Conservation (phyloP, 148 eudicot species). For the Arbutus unedo region DNA sequence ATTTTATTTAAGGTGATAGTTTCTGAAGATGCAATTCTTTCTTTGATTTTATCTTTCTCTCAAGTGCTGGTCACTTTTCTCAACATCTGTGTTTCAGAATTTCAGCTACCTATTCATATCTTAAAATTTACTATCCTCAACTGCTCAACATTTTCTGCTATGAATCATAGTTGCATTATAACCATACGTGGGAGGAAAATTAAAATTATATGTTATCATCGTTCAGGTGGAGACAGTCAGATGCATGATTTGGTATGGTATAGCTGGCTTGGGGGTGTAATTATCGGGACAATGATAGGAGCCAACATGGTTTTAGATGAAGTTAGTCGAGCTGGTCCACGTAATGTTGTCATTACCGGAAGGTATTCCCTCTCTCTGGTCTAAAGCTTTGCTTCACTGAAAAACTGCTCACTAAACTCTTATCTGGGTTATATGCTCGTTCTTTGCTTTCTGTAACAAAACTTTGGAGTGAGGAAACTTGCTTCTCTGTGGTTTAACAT, state of each 20-base stretch:
- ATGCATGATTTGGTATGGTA: conserved; percentile 95
- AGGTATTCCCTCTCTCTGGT: conserved; percentile 45
- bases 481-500: neutral
- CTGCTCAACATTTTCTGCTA: neutral
- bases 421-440: neutral
- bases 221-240: conserved; percentile 75
- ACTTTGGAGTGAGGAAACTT: neutral
- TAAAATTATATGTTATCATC: conserved; percentile 17
- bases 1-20: neutral
- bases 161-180: neutral
- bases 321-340: conserved; percentile 92
- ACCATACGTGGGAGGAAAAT: neutral
- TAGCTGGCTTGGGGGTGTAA: conserved; percentile 98
- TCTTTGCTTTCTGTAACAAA: neutral
- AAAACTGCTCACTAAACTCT: neutral
- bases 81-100: neutral
- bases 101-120: neutral
- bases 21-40: neutral
- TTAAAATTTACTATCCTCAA: neutral
- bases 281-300: conserved; percentile 98
- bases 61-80: neutral
- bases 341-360: conserved; percentile 96
- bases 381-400: neutral
- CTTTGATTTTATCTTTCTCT: neutral
- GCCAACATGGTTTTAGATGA: conserved; percentile 94